phyloP scores from a whole-genome alignment of 768 basidiomycete genomes.

The Kwoniella mangroviensis region DNA sequence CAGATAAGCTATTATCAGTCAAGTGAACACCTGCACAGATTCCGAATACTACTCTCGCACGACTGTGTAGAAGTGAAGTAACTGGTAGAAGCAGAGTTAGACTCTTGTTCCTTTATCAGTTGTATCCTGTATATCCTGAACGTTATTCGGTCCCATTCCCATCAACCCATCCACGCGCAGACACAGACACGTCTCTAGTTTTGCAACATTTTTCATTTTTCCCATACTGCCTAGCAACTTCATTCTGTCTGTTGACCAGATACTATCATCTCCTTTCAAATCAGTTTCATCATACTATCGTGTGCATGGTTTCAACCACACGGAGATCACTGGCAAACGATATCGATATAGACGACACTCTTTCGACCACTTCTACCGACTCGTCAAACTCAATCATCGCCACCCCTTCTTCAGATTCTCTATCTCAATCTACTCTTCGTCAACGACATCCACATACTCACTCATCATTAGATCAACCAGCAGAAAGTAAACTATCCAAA shows the following conservation, averaged over 20 bases:
- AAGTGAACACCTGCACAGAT: not conserved
- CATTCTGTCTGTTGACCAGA: not conserved
- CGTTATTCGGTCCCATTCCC: no score
- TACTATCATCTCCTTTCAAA: not conserved
- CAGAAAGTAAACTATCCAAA: not conserved
- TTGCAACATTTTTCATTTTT: not conserved
- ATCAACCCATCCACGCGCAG: not conserved
- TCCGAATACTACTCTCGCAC: no score
- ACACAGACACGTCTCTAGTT: not conserved
- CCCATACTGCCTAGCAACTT: not conserved
- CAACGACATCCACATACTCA: not conserved
- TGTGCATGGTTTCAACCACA: not conserved
- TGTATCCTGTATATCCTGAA: not conserved
- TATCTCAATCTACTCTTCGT: not conserved
- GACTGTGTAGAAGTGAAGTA: no score
- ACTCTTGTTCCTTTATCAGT: not conserved
- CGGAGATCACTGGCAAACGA: not conserved
- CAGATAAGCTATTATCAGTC: not conserved
- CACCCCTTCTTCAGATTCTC: slow-evolving; percentile 8
- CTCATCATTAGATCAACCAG: not conserved
- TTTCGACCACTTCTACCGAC: not conserved
- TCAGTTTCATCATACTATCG: not conserved
- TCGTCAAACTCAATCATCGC: slow-evolving; percentile 8
- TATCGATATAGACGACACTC: slow-evolving; percentile 11
- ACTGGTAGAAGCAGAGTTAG: no score